Evolutionary conservation across 1,284 basidiomycete genomes (phyloP), one percentile per base, ranked within the genome.

Genomic region (Singerocomus inundabilis): DNA sequence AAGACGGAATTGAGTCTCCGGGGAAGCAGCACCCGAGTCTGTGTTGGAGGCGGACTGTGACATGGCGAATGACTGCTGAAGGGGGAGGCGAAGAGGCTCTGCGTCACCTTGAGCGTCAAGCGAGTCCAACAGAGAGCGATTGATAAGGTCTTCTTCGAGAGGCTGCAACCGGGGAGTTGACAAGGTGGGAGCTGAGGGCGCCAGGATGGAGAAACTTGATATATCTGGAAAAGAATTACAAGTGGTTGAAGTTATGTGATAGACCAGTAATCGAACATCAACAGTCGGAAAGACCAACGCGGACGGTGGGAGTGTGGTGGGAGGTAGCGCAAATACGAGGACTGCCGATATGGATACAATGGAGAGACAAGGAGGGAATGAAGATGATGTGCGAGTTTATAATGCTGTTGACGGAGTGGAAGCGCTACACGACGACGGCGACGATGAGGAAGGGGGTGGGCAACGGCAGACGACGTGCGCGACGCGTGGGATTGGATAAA

Each of bases 61-160:
- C 67, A 70, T 67, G 44, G 36, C 42, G 30, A 58, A 52, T 9
- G 51, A 52, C 47, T 64, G 66, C 16, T 58, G 57, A 31, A 54
- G n/a, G 15, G 61, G 55, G 6, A 58, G 72, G 69, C 51, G 75
- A 37, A 75, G 64, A 47, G 84, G 84, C 66, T 90, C 88, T 46
- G 85, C 79, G 78, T 89, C 87, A 48, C 83, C 84, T 68, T 87
- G 82, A 51, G 83, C 84, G 78, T 91, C 81, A 61, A 91, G 78
- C 34, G 82, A 85, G 67, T 86, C 88, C 57, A 91, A 72, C 52
- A 91, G 77, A 48, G 87, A 89, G 64, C 82, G 82, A 72, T 90
- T 90, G 66, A 91, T 88, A 61, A 82, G 82, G 70, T 85, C 87
- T 78, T 90, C 87, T 81, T 87, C 88, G 52, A 75, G 60, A 72